Evolutionary conservation across 805 yeast species (phyloP).

Genomic region (Metschnikowia aberdeeniae): DNA sequence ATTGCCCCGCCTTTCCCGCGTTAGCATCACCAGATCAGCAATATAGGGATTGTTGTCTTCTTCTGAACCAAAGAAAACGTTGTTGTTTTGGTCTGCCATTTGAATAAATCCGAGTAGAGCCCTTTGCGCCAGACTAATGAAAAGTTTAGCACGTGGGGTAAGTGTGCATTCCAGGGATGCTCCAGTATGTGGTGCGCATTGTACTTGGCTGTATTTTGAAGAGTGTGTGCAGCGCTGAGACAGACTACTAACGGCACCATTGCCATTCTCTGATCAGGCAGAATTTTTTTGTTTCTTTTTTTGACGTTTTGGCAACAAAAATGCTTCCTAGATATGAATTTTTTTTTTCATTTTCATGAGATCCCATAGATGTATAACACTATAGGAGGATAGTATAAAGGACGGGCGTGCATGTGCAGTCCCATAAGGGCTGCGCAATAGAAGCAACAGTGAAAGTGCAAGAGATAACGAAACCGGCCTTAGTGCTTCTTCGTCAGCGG

Average conservation of each 20-base stretch:
- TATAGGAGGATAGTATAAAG: too few species aligned
- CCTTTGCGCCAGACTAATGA: not conserved
- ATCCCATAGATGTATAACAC: too few species aligned
- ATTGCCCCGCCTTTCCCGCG: constrained; percentile 5
- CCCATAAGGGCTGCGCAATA: too few species aligned
- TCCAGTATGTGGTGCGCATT: not conserved
- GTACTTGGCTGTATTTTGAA: not conserved
- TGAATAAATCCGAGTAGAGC: not conserved
- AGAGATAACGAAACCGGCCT: too few species aligned
- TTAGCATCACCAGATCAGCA: constrained; percentile 2
- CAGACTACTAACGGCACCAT: not conserved
- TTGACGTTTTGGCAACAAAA: too few species aligned
- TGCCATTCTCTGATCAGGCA: too few species aligned
- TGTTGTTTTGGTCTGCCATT: not conserved
- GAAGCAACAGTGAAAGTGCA: too few species aligned
- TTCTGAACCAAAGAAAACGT: constrained; percentile 18
- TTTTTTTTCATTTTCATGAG: too few species aligned
- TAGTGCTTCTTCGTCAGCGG: too few species aligned
- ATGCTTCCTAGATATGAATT: too few species aligned
- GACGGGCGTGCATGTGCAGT: too few species aligned
- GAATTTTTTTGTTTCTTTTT: too few species aligned
- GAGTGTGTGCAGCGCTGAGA: constrained; percentile 1
- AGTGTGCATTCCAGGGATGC: not conserved
- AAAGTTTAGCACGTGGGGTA: not conserved
- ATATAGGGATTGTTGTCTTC: constrained; percentile 34